Conservation (phyloP, 768 basidiomycete genomes). For the Tylopilus vinaceipallidus region DNA sequence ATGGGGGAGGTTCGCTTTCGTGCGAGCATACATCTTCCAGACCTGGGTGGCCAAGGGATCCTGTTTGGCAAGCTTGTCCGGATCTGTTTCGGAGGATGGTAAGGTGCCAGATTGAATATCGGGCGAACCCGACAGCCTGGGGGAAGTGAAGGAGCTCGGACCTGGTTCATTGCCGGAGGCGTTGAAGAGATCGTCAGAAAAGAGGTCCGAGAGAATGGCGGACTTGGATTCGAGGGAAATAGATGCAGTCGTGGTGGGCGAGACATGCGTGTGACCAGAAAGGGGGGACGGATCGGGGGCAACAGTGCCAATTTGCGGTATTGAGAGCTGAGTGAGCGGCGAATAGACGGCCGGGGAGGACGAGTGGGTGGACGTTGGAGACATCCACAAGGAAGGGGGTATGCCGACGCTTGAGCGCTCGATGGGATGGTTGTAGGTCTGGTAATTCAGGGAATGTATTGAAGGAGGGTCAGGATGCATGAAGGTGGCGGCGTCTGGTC, state of each 20-base stretch:
- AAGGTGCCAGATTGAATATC: slow-evolving; percentile 50
- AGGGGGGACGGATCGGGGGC: slow-evolving; percentile 33
- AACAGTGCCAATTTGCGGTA: slow-evolving; percentile 32
- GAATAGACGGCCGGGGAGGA: slow-evolving; percentile 42
- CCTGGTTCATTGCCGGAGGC: slow-evolving; percentile 27
- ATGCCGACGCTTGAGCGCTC: slow-evolving; percentile 56
- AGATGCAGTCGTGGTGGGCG: slow-evolving; percentile 45
- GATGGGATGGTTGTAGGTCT: slow-evolving; percentile 31
- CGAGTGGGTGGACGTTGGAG: slow-evolving; percentile 53
- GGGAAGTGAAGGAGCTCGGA: slow-evolving; percentile 61
- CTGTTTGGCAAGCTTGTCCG: slow-evolving; percentile 68
- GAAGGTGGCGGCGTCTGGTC: slow-evolving; percentile 11
- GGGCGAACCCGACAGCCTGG: slow-evolving; percentile 65
- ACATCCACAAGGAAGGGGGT: slow-evolving; percentile 86
- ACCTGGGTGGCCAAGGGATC: slow-evolving; percentile 95
- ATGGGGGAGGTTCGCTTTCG: slow-evolving; percentile 86
- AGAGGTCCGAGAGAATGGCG: slow-evolving; percentile 65
- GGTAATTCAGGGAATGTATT: slow-evolving; percentile 20
- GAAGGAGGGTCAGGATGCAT: slow-evolving; percentile 21
- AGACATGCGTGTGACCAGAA: slow-evolving; percentile 34
- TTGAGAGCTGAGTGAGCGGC: slow-evolving; percentile 38
- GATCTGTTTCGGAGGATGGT: slow-evolving; percentile 47
- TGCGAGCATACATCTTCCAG: slow-evolving; percentile 94
- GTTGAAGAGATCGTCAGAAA: slow-evolving; percentile 65
- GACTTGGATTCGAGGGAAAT: slow-evolving; percentile 55